Conservation (phyloP, 2,329 filamentous ascomycete species). For the Pyrenophora seminiperda region DNA sequence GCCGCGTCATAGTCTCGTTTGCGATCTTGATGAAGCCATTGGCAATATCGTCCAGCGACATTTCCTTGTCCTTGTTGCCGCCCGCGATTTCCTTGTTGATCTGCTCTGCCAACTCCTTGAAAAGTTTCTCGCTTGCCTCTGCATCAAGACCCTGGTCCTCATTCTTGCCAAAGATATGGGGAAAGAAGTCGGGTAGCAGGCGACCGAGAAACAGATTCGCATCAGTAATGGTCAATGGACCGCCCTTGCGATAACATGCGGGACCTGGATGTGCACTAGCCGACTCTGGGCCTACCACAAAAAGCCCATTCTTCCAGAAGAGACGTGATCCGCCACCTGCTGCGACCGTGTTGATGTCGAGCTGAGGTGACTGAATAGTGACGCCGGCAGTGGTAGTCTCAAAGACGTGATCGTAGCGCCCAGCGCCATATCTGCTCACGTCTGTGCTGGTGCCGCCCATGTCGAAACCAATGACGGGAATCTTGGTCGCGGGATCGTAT, state of each 20-base stretch:
- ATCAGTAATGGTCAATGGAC: constrained; percentile 90
- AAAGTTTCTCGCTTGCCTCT: constrained; percentile 73
- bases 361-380: constrained; percentile 87
- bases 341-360: constrained; percentile 94
- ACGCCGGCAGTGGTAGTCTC: constrained; percentile 94
- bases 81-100: constrained; percentile 77
- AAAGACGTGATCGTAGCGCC: constrained; percentile 89
- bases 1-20: constrained; percentile 89
- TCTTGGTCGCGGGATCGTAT: constrained; percentile 81
- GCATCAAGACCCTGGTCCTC: constrained; percentile 81
- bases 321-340: constrained; percentile 84
- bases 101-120: constrained; percentile 75
- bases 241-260: constrained; percentile 87
- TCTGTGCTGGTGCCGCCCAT: constrained; percentile 96
- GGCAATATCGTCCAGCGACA: constrained; percentile 83
- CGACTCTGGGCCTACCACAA: constrained; percentile 88
- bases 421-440: constrained; percentile 83
- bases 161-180: constrained; percentile 90
- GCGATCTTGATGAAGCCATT: constrained; percentile 89
- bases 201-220: constrained; percentile 86
- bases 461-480: constrained; percentile 90
- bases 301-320: constrained; percentile 87
- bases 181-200: constrained; percentile 87
- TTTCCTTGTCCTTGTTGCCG: constrained; percentile 60
- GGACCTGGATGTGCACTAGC: constrained; percentile 88